These are phyloP conservation scores for Acorus calamus DNA, from an alignment of 106 monocot species.

Conservation along the genomic window DNA sequence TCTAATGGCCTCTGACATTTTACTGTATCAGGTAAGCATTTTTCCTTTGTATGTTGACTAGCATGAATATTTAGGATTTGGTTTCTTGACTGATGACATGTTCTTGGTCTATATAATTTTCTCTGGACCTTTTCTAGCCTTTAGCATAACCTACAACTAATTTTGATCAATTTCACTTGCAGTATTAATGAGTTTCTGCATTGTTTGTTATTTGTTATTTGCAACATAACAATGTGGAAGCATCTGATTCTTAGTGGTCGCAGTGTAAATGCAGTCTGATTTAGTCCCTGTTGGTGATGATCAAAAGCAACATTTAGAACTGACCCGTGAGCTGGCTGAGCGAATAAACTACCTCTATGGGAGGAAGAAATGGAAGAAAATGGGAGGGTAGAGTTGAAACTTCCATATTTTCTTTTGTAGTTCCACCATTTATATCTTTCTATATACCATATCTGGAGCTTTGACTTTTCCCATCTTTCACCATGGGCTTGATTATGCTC, in stretches of 20 bases:
- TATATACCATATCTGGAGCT: too few relatives aligned
- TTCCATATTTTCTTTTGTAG: slow-evolving; percentile 12
- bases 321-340: slow-evolving; percentile 90
- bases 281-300: slow-evolving; percentile 96
- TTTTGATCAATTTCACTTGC: too few relatives aligned
- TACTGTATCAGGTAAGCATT: slow-evolving; percentile 75
- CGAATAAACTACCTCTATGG: slow-evolving; percentile 76
- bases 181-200: too few relatives aligned
- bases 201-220: too few relatives aligned
- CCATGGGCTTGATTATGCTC: slow-evolving; percentile 8
- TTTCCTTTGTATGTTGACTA: background rate
- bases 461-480: too few relatives aligned
- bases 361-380: slow-evolving; percentile 93
- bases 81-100: background rate
- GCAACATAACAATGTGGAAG: too few relatives aligned
- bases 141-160: too few relatives aligned
- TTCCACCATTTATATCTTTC: slow-evolving; percentile 1
- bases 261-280: slow-evolving; percentile 83
- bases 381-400: slow-evolving; percentile 71
- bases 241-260: too few relatives aligned
- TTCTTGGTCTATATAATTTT: too few relatives aligned
- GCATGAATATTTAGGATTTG: background rate
- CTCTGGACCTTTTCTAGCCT: too few relatives aligned
- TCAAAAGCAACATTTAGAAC: slow-evolving; percentile 88
- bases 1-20: slow-evolving; percentile 97